Base-by-base conservation (phyloP, 2,329 filamentous ascomycete genomes). In the Dactylellina sp. region DNA sequence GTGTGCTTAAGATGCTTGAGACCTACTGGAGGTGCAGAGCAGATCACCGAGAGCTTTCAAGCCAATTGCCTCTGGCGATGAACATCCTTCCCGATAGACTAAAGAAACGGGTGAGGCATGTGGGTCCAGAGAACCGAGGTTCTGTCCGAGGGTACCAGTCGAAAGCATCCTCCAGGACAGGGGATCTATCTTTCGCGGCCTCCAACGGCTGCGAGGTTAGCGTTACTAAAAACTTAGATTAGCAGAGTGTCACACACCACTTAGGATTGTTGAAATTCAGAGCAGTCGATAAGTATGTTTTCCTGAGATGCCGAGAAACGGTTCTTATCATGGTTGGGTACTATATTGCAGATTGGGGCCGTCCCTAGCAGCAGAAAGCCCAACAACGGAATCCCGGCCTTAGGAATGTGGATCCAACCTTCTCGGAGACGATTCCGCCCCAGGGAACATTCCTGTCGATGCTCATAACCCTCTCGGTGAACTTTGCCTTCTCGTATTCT, bases 51-150 rank as follows among this genome's bases (percentile, higher is more conserved):
- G 7, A 47, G 14, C 20, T 24, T 35, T 44, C 40, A 37, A 39
- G 7, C 20, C 25, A 62, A 66, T 62, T 66, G 70, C 70, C 70
- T 56, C 55, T 49, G 35, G 47, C 42, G 32, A 57, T 28, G 47
- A 62, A 44, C 32, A 60, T 37, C 68, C 53, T 65, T 56, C 68
- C 60, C 24, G 42, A 44, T 47, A 46, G 44, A 53, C 53, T 7
- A 55, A 61, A 28, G 44, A 55, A 24, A 60, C 55, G 49, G 40
- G 20, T 25, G 49, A 56, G 61, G 56, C 61, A 65, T 66, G 70
- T 74, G 70, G 55, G 55, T 57, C 61, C 35, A 49, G 35, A 55
- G 42, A 66, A 65, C 70, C 61, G 61, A 74, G 55, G 61, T 66
- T 28, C 37, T 47, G 55, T 46, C 61, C 62, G 61, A 66, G 25